Conservation (phyloP, 2,329 filamentous ascomycete species). For the Hypoxylon sp. region DNA sequence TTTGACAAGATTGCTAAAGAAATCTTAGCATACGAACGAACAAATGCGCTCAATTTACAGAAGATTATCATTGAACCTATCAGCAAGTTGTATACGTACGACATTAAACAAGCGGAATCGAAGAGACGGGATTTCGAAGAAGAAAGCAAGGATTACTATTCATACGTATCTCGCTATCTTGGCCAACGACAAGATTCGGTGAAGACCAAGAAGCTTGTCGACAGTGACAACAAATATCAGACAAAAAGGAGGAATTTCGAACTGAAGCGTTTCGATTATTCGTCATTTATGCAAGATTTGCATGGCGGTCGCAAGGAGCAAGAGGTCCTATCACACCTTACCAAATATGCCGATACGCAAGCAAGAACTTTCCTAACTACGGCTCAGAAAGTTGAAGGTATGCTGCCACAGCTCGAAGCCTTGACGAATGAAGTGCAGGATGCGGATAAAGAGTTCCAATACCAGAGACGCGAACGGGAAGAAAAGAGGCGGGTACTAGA, state of each 20-base stretch:
- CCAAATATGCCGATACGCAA: constrained; percentile 91
- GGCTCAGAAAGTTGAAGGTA: constrained; percentile 84
- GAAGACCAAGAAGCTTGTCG: constrained; percentile 95
- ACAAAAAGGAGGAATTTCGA: constrained; percentile 93
- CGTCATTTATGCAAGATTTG: constrained; percentile 98
- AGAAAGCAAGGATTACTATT: constrained; percentile 98
- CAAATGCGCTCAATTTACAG: constrained; percentile 85
- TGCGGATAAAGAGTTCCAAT: constrained; percentile 95
- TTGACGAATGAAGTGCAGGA: constrained; percentile 88
- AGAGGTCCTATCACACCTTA: constrained; percentile 92
- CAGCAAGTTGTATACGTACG: constrained; percentile 87
- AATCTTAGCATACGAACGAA: constrained; percentile 85
- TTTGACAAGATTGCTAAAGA: constrained; percentile 96
- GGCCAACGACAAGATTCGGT: constrained; percentile 94
- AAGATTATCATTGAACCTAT: constrained; percentile 95
- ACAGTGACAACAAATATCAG: constrained; percentile 97
- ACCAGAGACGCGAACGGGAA: constrained; percentile 92
- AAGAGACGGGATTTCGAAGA: constrained; percentile 99
- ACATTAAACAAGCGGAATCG: constrained; percentile 96
- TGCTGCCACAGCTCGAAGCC: constrained; percentile 90
- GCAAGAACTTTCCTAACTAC: constrained; percentile 82
- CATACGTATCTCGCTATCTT: constrained; percentile 93
- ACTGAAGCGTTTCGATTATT: constrained; percentile 97
- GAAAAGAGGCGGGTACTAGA: constrained; percentile 91
- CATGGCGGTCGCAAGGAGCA: constrained; percentile 98